Evolutionary conservation across 2,329 filamentous ascomycete genomes (phyloP), one percentile per base, ranked within the genome.

Genomic region (Rhytidhysteron rufulum): DNA sequence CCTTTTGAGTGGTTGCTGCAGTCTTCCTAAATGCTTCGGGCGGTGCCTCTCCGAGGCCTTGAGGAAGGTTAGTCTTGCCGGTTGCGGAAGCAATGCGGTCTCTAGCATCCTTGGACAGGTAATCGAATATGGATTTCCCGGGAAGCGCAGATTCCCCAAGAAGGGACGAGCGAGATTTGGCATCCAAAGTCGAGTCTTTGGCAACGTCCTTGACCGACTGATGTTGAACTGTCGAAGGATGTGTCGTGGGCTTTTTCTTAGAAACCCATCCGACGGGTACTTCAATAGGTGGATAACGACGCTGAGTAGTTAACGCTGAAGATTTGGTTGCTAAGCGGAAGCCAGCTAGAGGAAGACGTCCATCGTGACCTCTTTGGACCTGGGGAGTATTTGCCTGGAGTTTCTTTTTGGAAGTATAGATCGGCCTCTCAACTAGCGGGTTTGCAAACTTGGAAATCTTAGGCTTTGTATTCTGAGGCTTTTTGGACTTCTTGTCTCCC

Each of bases 101-200:
- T 45, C 93, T 82, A 3, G 86, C 81, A 24, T 85, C 78, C 0
- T 87, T 75, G 0, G 86, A 86, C 49, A 98, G 77, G 64, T 86
- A 98, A 66, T 97, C 90, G 62, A 97, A 98, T 3, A 98, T 83
- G 0, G 93, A 97, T 68, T 97, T 96, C 1, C 88, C 88, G 0
- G 90, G 90, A 0, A 97, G 71, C 25, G 80, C 78, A 29, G 79
- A 74, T 67, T 96, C 91, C 25, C 90, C 90, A 1, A 97, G 74
- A 1, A 95, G 73, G 4, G 81, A 81, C 10, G 89, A 90, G 46
- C 93, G 81, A 31, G 84, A 74, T 56, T 80, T 83, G 1, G 88
- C 83, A 59, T 95, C 82, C 7, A 95, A 74, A 1, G 74, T 80
- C 0, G 88, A 93, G 2, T 79, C 72, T 63, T 84, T 90, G 7